These are phyloP conservation scores for Cyberlindnera xishuangbannaensis DNA, from an alignment of 805 yeast genomes.

Conservation along the genomic window DNA sequence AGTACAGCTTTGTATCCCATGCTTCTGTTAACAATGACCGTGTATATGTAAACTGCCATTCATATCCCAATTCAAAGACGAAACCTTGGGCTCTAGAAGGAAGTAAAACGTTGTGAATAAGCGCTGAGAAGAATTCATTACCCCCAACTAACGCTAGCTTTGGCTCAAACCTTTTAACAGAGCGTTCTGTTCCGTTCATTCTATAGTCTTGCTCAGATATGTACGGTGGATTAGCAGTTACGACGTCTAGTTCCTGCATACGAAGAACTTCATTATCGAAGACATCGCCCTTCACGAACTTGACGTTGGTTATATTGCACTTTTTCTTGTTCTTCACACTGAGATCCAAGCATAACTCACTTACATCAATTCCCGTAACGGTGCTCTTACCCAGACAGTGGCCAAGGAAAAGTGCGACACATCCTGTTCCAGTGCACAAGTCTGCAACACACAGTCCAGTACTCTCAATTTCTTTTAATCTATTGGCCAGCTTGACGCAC, in stretches of 20 bases:
- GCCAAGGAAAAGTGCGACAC: conserved; percentile 58
- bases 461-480: conserved; percentile 9
- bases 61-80: conserved; percentile 72
- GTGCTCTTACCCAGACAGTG: conserved; percentile 19
- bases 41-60: conserved; percentile 47
- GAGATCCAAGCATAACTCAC: conserved; percentile 45
- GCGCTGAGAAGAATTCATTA: conserved; percentile 57
- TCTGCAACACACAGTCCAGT: conserved; percentile 41
- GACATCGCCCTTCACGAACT: background rate
- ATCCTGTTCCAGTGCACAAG: conserved; percentile 86
- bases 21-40: conserved; percentile 13
- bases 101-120: conserved; percentile 40
- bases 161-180: conserved; percentile 77
- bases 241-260: conserved; percentile 35
- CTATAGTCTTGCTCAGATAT: conserved; percentile 45
- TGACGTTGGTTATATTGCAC: conserved; percentile 9
- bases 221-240: conserved; percentile 92
- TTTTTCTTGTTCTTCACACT: conserved; percentile 39
- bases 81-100: conserved; percentile 46
- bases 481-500: conserved; percentile 41
- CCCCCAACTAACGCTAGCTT: conserved; percentile 73
- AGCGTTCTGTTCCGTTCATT: conserved; percentile 40
- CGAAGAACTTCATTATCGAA: conserved; percentile 1
- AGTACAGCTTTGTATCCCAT: conserved; percentile 47
- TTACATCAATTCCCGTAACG: conserved; percentile 51